phyloP scores from a whole-genome alignment of 2,329 filamentous ascomycete species.

The Tothia fuscella region DNA sequence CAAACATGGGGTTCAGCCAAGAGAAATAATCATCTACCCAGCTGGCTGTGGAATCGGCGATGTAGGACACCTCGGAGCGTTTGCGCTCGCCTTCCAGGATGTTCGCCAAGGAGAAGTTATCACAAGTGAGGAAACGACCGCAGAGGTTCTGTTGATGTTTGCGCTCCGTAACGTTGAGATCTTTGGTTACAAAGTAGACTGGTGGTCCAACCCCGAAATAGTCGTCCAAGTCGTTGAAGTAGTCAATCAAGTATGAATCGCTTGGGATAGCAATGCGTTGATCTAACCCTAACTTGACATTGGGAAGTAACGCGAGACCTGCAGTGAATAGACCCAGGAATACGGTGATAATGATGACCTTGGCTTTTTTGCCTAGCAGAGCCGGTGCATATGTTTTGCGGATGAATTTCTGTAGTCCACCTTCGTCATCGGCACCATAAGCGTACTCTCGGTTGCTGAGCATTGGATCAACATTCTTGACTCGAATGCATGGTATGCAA shows the following conservation, averaged over 20 bases:
- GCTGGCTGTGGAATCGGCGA: slow-evolving; percentile 76
- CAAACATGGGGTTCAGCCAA: slow-evolving; percentile 84
- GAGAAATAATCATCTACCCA: slow-evolving; percentile 96
- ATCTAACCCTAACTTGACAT: slow-evolving; percentile 77
- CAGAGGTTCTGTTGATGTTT: slow-evolving; percentile 75
- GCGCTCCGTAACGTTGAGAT: slow-evolving; percentile 66
- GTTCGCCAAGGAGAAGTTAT: slow-evolving; percentile 72
- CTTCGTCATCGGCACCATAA: slow-evolving; percentile 73
- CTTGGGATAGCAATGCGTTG: slow-evolving; percentile 90
- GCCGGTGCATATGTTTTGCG: slow-evolving; percentile 77
- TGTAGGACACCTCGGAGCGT: slow-evolving; percentile 74
- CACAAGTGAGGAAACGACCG: slow-evolving; percentile 80
- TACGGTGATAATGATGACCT: slow-evolving; percentile 60
- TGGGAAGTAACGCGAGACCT: slow-evolving; percentile 71
- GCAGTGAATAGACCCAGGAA: slow-evolving; percentile 85
- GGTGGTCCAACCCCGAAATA: slow-evolving; percentile 89
- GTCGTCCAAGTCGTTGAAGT: slow-evolving; percentile 89
- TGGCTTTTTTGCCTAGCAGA: slow-evolving; percentile 69
- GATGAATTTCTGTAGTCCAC: slow-evolving; percentile 73
- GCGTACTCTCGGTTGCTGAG: background rate
- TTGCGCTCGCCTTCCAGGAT: slow-evolving; percentile 91
- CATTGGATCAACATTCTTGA: slow-evolving; percentile 52
- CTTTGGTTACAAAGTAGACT: slow-evolving; percentile 86
- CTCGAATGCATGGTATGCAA: slow-evolving; percentile 78
- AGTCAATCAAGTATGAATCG: slow-evolving; percentile 87